These are phyloP conservation scores for Clarireedia sp. DNA, from an alignment of 2,329 filamentous ascomycete species.

Conservation along the genomic window DNA sequence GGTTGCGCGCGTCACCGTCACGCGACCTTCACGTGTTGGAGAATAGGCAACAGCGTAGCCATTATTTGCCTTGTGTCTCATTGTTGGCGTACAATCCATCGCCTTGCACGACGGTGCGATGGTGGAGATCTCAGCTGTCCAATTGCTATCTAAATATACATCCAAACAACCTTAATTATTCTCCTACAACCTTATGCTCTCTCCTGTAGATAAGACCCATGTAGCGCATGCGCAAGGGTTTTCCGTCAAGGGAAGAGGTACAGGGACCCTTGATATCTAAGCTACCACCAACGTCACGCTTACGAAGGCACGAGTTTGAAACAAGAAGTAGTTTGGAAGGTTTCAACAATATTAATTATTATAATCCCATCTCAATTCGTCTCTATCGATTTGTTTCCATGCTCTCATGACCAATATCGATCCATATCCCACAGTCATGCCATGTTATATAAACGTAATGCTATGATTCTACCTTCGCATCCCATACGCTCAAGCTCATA, in stretches of 20 bases:
- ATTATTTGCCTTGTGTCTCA: too few relatives aligned
- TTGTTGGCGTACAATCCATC: too few relatives aligned
- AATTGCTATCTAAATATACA: neutral
- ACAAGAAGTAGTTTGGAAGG: too few relatives aligned
- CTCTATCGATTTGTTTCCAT: neutral
- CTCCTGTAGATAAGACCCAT: neutral
- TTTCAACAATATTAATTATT: slow-evolving; percentile 5
- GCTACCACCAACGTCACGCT: too few relatives aligned
- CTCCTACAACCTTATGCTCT: neutral
- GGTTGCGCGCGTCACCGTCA: too few relatives aligned
- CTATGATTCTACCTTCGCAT: neutral
- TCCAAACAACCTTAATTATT: neutral
- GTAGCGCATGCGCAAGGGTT: neutral
- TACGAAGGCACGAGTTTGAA: too few relatives aligned
- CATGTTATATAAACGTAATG: slow-evolving; percentile 5
- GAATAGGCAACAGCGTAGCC: too few relatives aligned
- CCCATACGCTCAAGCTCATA: neutral
- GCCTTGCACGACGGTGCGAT: too few relatives aligned
- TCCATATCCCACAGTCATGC: neutral
- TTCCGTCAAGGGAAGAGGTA: neutral
- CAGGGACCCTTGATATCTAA: neutral
- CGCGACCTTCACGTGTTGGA: too few relatives aligned
- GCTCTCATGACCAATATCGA: neutral
- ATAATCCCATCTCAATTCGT: neutral
- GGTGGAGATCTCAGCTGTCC: too few relatives aligned